Percentiles rank a stretch among this genome's conserved stretches.
phyloP scores from a whole-genome alignment of 805 yeast species.

The Sugiyamaella chiloensis region DNA sequence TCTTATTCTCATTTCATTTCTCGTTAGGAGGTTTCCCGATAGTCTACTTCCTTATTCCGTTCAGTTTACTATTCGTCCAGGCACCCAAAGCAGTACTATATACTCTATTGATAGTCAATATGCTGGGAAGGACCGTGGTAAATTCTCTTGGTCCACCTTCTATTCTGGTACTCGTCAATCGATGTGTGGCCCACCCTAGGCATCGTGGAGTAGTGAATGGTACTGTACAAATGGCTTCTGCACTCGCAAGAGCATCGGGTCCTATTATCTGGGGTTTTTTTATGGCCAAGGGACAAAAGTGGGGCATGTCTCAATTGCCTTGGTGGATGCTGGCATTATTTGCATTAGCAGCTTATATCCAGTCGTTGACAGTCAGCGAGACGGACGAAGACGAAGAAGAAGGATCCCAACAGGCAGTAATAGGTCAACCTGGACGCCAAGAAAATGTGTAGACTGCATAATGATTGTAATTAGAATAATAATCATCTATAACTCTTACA shows the following conservation, averaged over 20 bases:
- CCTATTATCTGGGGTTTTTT: slow-evolving; percentile 55
- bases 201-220: slow-evolving; percentile 57
- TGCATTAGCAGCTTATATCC: slow-evolving; percentile 8
- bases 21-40: slow-evolving; percentile 44
- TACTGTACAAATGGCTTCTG: slow-evolving; percentile 49
- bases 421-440: too few relatives aligned
- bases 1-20: slow-evolving; percentile 43
- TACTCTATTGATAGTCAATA: slow-evolving; percentile 27
- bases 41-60: slow-evolving; percentile 46
- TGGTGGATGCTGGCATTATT: slow-evolving; percentile 24
- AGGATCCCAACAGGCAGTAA: neutral
- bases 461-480: too few relatives aligned
- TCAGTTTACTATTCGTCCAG: slow-evolving; percentile 41
- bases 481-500: too few relatives aligned
- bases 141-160: slow-evolving; percentile 52
- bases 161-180: slow-evolving; percentile 49
- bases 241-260: slow-evolving; percentile 55
- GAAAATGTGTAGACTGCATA: too few relatives aligned
- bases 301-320: slow-evolving; percentile 21
- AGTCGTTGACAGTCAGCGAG: slow-evolving; percentile 30
- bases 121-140: slow-evolving; percentile 38
- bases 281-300: slow-evolving; percentile 37
- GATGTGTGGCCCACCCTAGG: slow-evolving; percentile 50
- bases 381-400: slow-evolving; percentile 20
- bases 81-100: slow-evolving; percentile 26